A percentile compares a stretch with the other conserved stretches of the same genome.
Evolutionary conservation across 139 green algal species (phyloP).

Genomic region (Picochlorum sp.): DNA sequence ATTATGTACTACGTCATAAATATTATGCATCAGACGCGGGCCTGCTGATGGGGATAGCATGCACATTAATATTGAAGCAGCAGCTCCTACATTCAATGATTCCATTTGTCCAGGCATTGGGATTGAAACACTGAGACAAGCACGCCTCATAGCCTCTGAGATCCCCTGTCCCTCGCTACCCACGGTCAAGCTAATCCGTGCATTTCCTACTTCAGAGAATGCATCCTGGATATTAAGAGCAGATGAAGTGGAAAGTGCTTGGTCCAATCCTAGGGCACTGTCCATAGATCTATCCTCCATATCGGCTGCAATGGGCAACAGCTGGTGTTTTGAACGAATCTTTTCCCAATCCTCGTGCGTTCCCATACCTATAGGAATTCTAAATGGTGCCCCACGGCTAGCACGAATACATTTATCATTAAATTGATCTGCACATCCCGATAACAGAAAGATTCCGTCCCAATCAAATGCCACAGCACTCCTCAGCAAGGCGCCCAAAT

Average conservation of each 20-base stretch:
- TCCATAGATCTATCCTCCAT: constrained; percentile 4
- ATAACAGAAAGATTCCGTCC: constrained; percentile 58
- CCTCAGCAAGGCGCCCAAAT: constrained; percentile 54
- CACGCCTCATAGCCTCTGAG: constrained; percentile 17
- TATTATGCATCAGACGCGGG: background rate
- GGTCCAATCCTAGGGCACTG: no score
- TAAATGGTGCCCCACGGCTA: constrained; percentile 28
- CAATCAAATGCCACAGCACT: constrained; percentile 67
- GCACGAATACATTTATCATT: constrained; percentile 58
- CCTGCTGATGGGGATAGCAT: constrained; percentile 4
- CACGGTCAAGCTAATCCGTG: constrained; percentile 50
- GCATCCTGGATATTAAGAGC: background rate
- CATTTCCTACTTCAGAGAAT: background rate
- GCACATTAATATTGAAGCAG: constrained; percentile 50
- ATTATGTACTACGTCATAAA: background rate
- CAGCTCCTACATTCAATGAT: constrained; percentile 67
- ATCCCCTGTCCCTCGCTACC: constrained; percentile 70
- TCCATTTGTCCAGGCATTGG: constrained; percentile 65
- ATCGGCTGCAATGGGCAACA: constrained; percentile 42
- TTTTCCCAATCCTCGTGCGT: constrained; percentile 19
- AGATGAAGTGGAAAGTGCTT: no score
- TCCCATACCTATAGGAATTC: constrained; percentile 19
- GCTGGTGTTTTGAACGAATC: background rate
- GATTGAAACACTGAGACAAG: constrained; percentile 37
- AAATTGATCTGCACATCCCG: constrained; percentile 63